phyloP scores from a whole-genome alignment of 495 filamentous ascomycete genomes.

The Annulohypoxylon bovei region DNA sequence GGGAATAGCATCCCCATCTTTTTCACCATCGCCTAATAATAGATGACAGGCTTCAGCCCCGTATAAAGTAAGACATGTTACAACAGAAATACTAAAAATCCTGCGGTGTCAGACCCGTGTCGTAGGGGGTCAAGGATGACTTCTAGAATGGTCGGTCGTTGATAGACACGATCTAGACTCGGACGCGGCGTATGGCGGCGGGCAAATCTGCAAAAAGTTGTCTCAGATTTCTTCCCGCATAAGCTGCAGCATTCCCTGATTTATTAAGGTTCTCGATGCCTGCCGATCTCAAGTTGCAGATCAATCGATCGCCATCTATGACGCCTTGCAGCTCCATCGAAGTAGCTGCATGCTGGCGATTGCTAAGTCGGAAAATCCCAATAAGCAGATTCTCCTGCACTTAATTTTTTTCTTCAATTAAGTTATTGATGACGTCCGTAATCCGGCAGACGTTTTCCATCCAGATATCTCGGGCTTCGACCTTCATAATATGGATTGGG shows the following conservation, averaged over 20 bases:
- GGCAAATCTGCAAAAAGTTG: neutral
- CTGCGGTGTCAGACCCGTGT: slow-evolving; percentile 1
- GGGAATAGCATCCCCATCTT: slow-evolving; percentile 4
- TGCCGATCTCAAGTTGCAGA: slow-evolving; percentile 30
- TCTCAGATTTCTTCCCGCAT: slow-evolving; percentile 10
- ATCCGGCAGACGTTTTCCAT: slow-evolving; percentile 52
- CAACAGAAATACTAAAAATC: neutral
- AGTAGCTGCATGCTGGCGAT: neutral
- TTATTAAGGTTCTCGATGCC: slow-evolving; percentile 13
- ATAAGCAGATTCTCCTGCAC: neutral
- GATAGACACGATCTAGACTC: slow-evolving; percentile 7
- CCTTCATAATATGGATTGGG: slow-evolving; percentile 55
- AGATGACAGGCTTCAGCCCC: neutral
- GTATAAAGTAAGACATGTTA: neutral
- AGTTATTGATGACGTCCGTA: slow-evolving; percentile 14
- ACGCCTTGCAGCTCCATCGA: slow-evolving; percentile 14
- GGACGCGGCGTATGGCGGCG: neutral
- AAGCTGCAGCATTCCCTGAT: slow-evolving; percentile 12
- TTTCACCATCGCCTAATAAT: neutral
- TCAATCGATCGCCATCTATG: slow-evolving; percentile 27
- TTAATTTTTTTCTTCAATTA: neutral
- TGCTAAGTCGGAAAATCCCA: slow-evolving; percentile 3
- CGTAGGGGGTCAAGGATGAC: neutral
- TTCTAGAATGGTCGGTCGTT: slow-evolving; percentile 5
- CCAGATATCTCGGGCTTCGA: slow-evolving; percentile 54